A percentile compares a stretch with the other conserved stretches of the same genome.
Conservation (phyloP, 352 stramenopile species). For the Blastocystis sp. region DNA sequence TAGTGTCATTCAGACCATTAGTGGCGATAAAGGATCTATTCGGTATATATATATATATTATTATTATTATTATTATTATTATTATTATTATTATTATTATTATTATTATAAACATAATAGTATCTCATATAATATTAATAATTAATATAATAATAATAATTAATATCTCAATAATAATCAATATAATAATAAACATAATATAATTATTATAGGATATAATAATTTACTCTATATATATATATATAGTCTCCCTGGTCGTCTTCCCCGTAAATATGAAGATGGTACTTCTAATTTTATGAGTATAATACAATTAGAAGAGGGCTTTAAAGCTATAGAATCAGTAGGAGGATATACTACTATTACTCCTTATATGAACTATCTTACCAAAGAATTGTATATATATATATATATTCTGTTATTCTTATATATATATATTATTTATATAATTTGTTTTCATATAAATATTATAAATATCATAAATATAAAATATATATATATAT, state of each 20-base stretch:
- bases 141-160: too few species aligned
- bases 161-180: too few species aligned
- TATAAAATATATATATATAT: too few species aligned
- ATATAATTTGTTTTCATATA: constrained; percentile 48
- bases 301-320: constrained; percentile 1
- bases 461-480: too few species aligned
- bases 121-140: too few species aligned
- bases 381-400: constrained; percentile 38
- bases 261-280: constrained; percentile 11
- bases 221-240: neutral
- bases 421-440: constrained; percentile 45
- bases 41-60: too few species aligned
- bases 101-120: too few species aligned
- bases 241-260: neutral
- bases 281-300: constrained; percentile 26
- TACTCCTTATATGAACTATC: neutral
- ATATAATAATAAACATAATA: too few species aligned
- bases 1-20: constrained; percentile 33
- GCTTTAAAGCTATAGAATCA: constrained; percentile 4
- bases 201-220: too few species aligned
- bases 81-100: too few species aligned
- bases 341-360: constrained; percentile 11
- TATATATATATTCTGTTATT: constrained; percentile 48
- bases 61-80: too few species aligned
- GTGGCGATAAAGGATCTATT: too few species aligned